phyloP scores from a whole-genome alignment of 495 filamentous ascomycete genomes.

The Penicillium ucsense region DNA sequence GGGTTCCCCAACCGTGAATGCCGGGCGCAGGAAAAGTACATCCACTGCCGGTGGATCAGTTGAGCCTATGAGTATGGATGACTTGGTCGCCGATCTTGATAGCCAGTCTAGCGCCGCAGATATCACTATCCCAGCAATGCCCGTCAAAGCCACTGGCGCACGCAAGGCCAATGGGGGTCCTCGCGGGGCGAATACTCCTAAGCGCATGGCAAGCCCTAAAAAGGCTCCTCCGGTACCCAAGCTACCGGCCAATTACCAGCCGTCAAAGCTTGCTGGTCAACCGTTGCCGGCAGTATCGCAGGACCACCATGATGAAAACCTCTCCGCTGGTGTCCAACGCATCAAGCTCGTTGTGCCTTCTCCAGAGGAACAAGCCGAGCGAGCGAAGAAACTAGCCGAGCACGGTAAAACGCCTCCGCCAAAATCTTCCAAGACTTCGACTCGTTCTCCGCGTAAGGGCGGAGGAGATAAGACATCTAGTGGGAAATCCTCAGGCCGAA shows the following conservation, averaged over 20 bases:
- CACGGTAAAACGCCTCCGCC: constrained; percentile 15
- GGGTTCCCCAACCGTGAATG: constrained; percentile 29
- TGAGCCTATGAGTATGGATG: constrained; percentile 3
- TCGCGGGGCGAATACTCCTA: constrained; percentile 36
- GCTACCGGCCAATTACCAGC: constrained; percentile 25
- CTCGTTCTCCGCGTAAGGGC: constrained; percentile 14
- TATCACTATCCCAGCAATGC: constrained; percentile 1
- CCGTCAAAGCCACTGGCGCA: constrained; percentile 10
- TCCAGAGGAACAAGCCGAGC: constrained; percentile 58
- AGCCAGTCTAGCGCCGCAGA: not conserved
- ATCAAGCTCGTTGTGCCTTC: constrained; percentile 68
- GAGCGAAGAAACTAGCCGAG: constrained; percentile 36
- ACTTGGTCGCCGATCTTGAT: not conserved
- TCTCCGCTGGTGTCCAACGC: constrained; percentile 61
- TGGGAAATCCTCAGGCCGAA: too few relatives aligned
- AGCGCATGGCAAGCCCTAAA: constrained; percentile 4
- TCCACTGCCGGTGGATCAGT: constrained; percentile 13
- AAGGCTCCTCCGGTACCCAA: constrained; percentile 38
- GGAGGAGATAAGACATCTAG: not conserved
- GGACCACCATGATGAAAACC: constrained; percentile 45
- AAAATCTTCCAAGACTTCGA: constrained; percentile 12
- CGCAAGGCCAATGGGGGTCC: constrained; percentile 33
- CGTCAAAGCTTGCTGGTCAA: constrained; percentile 11
- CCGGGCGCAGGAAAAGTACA: constrained; percentile 26
- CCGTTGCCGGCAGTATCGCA: not conserved